phyloP scores from a whole-genome alignment of 345 rosid species.

The Schrenkiella parvula region DNA sequence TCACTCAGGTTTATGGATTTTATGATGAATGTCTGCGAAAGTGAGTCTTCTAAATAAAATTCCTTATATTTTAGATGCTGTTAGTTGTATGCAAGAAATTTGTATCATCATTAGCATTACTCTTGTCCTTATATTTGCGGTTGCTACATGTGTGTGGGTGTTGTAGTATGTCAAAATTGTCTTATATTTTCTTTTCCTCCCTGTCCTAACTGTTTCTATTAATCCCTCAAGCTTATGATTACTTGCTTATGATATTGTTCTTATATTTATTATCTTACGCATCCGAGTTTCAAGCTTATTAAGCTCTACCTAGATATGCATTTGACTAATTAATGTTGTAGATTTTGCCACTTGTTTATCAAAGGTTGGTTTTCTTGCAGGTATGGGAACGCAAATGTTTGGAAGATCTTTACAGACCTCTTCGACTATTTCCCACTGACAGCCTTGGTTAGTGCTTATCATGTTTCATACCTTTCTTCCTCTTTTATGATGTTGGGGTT shows the following conservation, averaged over 20 bases:
- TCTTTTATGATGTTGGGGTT: neutral
- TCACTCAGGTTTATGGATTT: constrained; percentile 98
- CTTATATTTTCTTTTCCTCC: neutral
- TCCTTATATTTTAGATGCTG: neutral
- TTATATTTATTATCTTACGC: neutral
- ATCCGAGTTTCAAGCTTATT: neutral
- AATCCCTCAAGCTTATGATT: constrained; percentile 14
- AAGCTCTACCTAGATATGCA: neutral
- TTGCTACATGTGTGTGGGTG: neutral
- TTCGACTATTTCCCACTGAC: constrained; percentile 95
- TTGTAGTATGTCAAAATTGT: neutral
- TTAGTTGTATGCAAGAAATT: constrained; percentile 9
- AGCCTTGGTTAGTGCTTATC: constrained; percentile 73
- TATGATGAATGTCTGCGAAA: constrained; percentile 97
- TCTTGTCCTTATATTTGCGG: neutral
- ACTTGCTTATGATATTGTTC: neutral
- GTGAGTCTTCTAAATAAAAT: constrained; percentile 49
- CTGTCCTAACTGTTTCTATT: neutral
- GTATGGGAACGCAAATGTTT: constrained; percentile 92
- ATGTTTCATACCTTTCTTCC: neutral
- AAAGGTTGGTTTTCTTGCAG: constrained; percentile 42
- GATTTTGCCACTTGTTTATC: neutral
- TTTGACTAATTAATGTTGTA: neutral
- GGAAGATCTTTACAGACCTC: constrained; percentile 90
- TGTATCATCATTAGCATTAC: constrained; percentile 8